These are phyloP conservation scores for Eragrostis nindensis DNA, from an alignment of 176 grass and related monocot species.

Conservation along the genomic window DNA sequence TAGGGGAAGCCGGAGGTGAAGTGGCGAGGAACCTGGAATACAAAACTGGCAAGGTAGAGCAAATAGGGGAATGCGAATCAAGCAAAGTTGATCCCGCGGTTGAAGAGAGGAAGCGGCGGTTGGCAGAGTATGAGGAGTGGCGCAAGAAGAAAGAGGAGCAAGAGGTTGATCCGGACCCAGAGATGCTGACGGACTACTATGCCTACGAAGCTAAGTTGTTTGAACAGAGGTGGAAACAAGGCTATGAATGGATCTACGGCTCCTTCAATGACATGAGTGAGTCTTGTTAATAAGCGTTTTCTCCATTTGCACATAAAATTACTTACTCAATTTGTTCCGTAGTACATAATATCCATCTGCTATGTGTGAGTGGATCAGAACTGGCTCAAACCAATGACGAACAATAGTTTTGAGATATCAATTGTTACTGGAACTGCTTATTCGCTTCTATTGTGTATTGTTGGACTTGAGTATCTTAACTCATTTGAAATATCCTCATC, in stretches of 20 bases:
- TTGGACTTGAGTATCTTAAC: neutral
- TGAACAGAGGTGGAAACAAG: neutral
- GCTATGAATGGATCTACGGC: neutral
- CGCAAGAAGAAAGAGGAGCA: neutral
- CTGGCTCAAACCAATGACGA: neutral
- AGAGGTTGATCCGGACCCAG: neutral
- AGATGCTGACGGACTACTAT: neutral
- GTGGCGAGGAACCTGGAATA: neutral
- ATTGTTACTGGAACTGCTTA: neutral
- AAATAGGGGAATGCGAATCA: neutral
- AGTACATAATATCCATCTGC: too few species aligned
- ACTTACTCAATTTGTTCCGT: neutral
- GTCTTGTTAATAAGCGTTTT: neutral
- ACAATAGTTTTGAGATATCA: neutral
- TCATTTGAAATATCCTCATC: neutral
- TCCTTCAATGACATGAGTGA: neutral
- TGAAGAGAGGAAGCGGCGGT: neutral
- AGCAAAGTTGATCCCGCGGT: neutral
- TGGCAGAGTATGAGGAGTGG: neutral
- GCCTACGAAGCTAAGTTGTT: neutral
- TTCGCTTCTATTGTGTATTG: neutral
- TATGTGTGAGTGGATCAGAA: neutral
- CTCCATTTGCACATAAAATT: neutral
- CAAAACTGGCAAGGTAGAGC: neutral
- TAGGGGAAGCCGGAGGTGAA: too few species aligned